Evolutionary conservation across 2,329 filamentous ascomycete genomes (phyloP), one percentile per base, ranked within the genome.

Genomic region (Penicillium sp.): DNA sequence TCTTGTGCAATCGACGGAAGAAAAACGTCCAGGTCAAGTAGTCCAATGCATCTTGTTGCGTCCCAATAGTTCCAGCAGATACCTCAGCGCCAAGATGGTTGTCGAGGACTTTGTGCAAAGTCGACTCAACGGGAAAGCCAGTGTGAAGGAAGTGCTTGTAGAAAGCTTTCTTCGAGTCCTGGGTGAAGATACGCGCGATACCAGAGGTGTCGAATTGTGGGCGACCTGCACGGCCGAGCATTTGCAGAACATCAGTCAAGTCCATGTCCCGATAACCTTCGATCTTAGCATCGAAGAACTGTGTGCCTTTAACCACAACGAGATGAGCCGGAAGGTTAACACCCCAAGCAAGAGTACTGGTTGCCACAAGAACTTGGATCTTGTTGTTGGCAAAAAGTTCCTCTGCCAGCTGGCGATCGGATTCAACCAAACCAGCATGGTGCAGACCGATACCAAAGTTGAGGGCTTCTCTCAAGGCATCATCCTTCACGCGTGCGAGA

Each of bases 11-110:
- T 10, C 94, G 83, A 2, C 95, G 85, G 82, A 99, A 99, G 83
- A 99, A 99, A 79, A 99, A 99, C 0, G 95, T 99, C 94, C 95
- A 99, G 0, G 94, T 99, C 49, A 99, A 77, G 69, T 99, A 99
- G 73, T 99, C 95, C 4, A 99, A 82, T 0, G 94, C 94, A 74
- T 99, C 94, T 74, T 99, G 94, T 74, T 97, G 97, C 8, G 91
- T 96, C 30, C 88, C 79, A 47, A 99, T 90, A 0, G 94, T 99
- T 62, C 90, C 92, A 0, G 94, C 91, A 0, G 92, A 96, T 6
- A 97, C 86, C 76, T 99, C 94, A 55, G 94, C 94, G 58, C 91
- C 88, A 71, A 99, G 81, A 81, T 99, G 95, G 77, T 99, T 96
- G 75, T 97, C 93, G 7, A 99, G 79, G 0, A 97, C 94, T 18